Conservation (phyloP, 192 early-diverging fungal species). For the Coemansia sp. region DNA sequence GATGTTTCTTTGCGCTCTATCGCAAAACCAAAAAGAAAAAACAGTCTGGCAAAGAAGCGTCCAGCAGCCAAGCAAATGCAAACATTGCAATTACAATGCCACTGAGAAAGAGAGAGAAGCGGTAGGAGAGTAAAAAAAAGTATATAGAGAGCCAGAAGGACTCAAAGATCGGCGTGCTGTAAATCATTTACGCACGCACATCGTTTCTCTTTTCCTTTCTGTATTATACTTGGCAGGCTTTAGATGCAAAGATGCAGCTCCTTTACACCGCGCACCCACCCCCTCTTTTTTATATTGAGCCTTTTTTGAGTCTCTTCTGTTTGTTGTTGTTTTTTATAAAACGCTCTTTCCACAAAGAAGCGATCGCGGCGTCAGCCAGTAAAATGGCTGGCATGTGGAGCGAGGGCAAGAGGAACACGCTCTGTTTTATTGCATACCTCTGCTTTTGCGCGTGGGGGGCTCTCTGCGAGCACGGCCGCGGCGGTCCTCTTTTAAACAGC, state of each 20-base stretch:
- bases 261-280: not conserved
- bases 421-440: too few relatives aligned
- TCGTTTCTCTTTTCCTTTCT: not conserved
- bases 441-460: too few relatives aligned
- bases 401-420: too few relatives aligned
- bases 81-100: not conserved
- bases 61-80: too few relatives aligned
- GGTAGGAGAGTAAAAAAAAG: not conserved
- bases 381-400: too few relatives aligned
- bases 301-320: not conserved
- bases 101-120: not conserved
- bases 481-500: too few relatives aligned
- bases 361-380: too few relatives aligned
- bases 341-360: constrained; percentile 8
- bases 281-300: not conserved
- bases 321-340: not conserved
- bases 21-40: too few relatives aligned
- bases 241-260: not conserved
- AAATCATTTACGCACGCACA: not conserved
- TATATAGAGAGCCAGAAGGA: not conserved
- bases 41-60: too few relatives aligned
- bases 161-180: not conserved
- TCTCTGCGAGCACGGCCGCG: too few relatives aligned
- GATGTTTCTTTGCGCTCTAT: too few relatives aligned
- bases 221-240: not conserved